Evolutionary conservation across 2,329 filamentous ascomycete genomes (phyloP).

Genomic region (Lecanoromycetidae sp.): DNA sequence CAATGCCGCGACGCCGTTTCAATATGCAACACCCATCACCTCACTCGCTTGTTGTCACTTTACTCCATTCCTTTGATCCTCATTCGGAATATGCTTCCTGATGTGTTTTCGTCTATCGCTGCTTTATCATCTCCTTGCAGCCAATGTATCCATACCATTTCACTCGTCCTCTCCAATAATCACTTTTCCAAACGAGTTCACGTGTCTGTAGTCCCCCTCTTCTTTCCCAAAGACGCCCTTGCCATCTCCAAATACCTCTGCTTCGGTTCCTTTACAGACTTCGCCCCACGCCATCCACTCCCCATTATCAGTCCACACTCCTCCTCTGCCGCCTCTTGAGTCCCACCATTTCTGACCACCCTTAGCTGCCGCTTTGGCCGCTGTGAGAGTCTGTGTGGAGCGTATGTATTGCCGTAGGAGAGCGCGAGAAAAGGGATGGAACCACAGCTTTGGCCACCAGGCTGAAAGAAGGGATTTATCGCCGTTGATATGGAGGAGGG

Average conservation of each 20-base stretch:
- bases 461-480: conserved; percentile 24
- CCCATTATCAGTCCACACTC: conserved; percentile 40
- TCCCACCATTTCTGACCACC: conserved; percentile 40
- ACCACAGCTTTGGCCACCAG: conserved; percentile 40
- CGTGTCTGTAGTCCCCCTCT: conserved; percentile 9
- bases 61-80: no score
- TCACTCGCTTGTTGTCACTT: no score
- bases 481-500: conserved; percentile 32
- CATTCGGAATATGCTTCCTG: no score
- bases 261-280: conserved; percentile 34
- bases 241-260: conserved; percentile 37
- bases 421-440: conserved; percentile 35
- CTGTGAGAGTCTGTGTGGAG: conserved; percentile 30
- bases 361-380: conserved; percentile 33
- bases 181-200: conserved; percentile 16
- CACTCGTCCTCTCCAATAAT: conserved; percentile 13
- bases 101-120: no score
- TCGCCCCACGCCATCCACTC: conserved; percentile 40
- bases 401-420: conserved; percentile 39
- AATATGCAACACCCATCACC: no score
- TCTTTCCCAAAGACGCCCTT: conserved; percentile 17
- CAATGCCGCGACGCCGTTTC: no score
- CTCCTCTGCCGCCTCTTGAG: conserved; percentile 39
- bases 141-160: no score
- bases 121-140: no score